phyloP scores from a whole-genome alignment of 1,284 basidiomycete genomes.

The Microbotryum lychnidis-dioicae region DNA sequence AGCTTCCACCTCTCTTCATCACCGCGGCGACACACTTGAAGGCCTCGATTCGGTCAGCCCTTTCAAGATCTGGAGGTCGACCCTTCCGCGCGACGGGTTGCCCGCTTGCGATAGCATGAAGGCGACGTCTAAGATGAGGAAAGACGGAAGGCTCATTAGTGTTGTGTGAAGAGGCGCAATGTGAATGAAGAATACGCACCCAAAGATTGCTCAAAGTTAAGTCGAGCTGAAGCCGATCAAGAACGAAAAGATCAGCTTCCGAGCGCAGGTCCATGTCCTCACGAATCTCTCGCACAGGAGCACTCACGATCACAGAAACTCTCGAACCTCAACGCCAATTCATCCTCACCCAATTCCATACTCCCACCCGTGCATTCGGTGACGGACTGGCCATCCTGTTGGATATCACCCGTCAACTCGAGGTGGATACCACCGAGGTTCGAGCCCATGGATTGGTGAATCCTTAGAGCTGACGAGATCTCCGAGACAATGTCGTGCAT shows the following conservation, averaged over 20 bases:
- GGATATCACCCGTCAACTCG: slow-evolving; percentile 92
- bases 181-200: background rate
- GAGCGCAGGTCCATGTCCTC: background rate
- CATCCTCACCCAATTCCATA: slow-evolving; percentile 50
- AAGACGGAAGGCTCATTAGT: background rate
- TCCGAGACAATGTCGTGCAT: slow-evolving; percentile 88
- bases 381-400: slow-evolving; percentile 85
- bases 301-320: slow-evolving; percentile 44
- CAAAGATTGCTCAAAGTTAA: slow-evolving; percentile 52
- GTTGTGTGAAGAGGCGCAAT: no score
- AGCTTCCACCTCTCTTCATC: no score
- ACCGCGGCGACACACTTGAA: background rate
- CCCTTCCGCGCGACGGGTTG: background rate
- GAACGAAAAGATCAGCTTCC: background rate
- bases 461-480: slow-evolving; percentile 68
- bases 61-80: slow-evolving; percentile 7
- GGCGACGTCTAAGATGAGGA: slow-evolving; percentile 41
- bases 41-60: slow-evolving; percentile 14
- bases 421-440: slow-evolving; percentile 89
- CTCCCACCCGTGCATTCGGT: slow-evolving; percentile 53
- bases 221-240: slow-evolving; percentile 37
- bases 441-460: slow-evolving; percentile 64
- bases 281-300: background rate
- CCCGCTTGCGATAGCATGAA: slow-evolving; percentile 41
- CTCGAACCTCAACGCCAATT: slow-evolving; percentile 48